A percentile compares a stretch with the other conserved stretches of the same genome.
phyloP scores from a whole-genome alignment of 164 flowering plant genomes.

The Magnolia kwangsiensis region DNA sequence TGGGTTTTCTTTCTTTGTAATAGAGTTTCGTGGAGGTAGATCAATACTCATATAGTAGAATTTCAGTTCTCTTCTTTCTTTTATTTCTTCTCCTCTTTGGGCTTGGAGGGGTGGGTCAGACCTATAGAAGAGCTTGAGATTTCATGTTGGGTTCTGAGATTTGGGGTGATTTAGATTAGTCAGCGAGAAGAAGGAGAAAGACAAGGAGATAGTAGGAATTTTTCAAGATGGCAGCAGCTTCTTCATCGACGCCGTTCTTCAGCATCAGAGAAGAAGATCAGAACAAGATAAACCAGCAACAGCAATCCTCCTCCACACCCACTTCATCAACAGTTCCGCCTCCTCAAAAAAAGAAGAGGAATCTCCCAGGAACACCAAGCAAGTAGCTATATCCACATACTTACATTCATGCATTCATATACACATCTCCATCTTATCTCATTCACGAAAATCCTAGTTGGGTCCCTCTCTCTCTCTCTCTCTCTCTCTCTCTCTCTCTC shows the following conservation, averaged over 20 bases:
- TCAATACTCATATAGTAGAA: slow-evolving; percentile 3
- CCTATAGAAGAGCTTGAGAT: slow-evolving; percentile 14
- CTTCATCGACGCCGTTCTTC: slow-evolving; percentile 38
- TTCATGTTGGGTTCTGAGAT: slow-evolving; percentile 17
- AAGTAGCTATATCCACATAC: slow-evolving; percentile 34
- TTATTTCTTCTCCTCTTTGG: neutral
- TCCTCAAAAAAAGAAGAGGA: slow-evolving; percentile 62
- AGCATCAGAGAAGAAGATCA: slow-evolving; percentile 52
- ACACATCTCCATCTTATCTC: neutral
- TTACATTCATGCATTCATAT: neutral
- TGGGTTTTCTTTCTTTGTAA: slow-evolving; percentile 12
- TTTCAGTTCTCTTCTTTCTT: slow-evolving; percentile 2
- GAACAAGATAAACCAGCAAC: slow-evolving; percentile 26
- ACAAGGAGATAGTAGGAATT: neutral
- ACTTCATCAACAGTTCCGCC: slow-evolving; percentile 39
- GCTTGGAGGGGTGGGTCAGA: neutral
- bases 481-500: neutral
- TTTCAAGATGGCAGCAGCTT: slow-evolving; percentile 40
- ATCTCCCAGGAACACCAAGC: slow-evolving; percentile 84
- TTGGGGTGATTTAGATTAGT: slow-evolving; percentile 12
- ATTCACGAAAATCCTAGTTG: slow-evolving; percentile 3
- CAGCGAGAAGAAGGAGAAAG: slow-evolving; percentile 7
- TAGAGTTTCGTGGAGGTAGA: slow-evolving; percentile 3
- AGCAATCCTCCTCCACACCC: slow-evolving; percentile 25
- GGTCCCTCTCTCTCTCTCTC: neutral